phyloP scores from a whole-genome alignment of 2,329 filamentous ascomycete genomes.

The Scolecobasidium constrictum region DNA sequence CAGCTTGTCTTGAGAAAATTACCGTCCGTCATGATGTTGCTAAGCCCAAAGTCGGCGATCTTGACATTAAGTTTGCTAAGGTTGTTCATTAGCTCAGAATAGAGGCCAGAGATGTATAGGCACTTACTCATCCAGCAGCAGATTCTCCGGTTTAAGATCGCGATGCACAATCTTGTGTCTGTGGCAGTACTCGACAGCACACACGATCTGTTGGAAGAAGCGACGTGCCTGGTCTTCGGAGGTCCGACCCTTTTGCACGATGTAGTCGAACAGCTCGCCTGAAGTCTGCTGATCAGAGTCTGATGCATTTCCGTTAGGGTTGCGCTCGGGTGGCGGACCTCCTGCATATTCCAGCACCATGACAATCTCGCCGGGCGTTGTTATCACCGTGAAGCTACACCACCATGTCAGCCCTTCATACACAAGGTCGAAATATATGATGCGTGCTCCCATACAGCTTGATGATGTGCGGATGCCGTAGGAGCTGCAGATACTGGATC shows the following conservation, averaged over 20 bases:
- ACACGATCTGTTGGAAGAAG: constrained; percentile 99
- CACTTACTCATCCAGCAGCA: constrained; percentile 67
- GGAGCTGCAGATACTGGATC: constrained; percentile 92
- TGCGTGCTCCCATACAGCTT: constrained; percentile 80
- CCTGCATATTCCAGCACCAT: constrained; percentile 99
- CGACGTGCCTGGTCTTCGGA: constrained; percentile 85
- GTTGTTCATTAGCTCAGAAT: background rate
- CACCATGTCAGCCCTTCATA: background rate
- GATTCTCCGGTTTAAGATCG: constrained; percentile 93
- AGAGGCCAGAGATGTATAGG: background rate
- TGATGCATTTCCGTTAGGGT: background rate
- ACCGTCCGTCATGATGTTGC: constrained; percentile 99
- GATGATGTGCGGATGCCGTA: constrained; percentile 97
- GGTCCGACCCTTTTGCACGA: constrained; percentile 88
- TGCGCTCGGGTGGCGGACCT: constrained; percentile 21
- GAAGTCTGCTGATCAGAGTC: background rate
- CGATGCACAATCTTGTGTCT: constrained; percentile 97
- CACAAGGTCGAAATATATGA: background rate
- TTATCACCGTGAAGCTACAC: constrained; percentile 87
- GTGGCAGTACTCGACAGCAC: constrained; percentile 97
- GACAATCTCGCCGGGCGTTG: constrained; percentile 86
- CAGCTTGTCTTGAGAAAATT: constrained; percentile 99
- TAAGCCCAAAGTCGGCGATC: constrained; percentile 96
- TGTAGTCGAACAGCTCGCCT: constrained; percentile 91
- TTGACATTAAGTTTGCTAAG: constrained; percentile 80